Base-by-base conservation (phyloP, 345 rosid genomes). In the Trapa incisa region DNA sequence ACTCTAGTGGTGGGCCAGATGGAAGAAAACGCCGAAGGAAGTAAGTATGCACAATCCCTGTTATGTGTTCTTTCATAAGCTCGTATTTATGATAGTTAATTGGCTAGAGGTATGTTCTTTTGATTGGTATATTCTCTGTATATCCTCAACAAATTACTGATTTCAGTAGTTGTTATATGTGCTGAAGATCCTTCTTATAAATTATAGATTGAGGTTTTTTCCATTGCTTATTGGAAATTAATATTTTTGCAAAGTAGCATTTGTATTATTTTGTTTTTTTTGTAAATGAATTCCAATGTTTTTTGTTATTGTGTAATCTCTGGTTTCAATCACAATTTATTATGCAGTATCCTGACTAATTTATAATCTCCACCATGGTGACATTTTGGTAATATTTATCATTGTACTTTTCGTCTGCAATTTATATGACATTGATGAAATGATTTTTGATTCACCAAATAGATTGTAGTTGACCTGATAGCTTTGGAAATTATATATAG, bases 1-100 rank as follows among this genome's bases (percentile, higher is more conserved):
- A 93, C 78, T 85, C 91, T 65, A 82, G 84, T 61, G 96, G 90
- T 53, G 92, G 87, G 61, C 82, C 85, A 61, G 86, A 88, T 70
- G 77, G 73, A 68, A 83, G 83, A 67, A 90, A 85, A 82, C 71
- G 92, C 52, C 89, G 88, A 77, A 86, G 96, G 61, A 93, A 88
- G 97, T 90, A 80, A 87, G 92, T 75, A 64, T 54, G 29, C 50
- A 61, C 45, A 13, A 37, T 42, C 52, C n/a, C 9, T 33, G 14
- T 17, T 37, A 22, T 29, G 29, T 10, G 29, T 33, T 38, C 52
- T 9, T 35, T 33, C 1, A 32, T 58, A 32, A 32, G 32, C 16
- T 8, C 1, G 10, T 32, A 32, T 0, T 38, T 58, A 12, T 12
- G 1, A 2, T 29, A 29, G 63, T 2, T 58, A 11, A 58, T 58